Evolutionary conservation across 2,329 filamentous ascomycete species (phyloP), one percentile per base, ranked within the genome.

Genomic region (Whalleya microplaca): DNA sequence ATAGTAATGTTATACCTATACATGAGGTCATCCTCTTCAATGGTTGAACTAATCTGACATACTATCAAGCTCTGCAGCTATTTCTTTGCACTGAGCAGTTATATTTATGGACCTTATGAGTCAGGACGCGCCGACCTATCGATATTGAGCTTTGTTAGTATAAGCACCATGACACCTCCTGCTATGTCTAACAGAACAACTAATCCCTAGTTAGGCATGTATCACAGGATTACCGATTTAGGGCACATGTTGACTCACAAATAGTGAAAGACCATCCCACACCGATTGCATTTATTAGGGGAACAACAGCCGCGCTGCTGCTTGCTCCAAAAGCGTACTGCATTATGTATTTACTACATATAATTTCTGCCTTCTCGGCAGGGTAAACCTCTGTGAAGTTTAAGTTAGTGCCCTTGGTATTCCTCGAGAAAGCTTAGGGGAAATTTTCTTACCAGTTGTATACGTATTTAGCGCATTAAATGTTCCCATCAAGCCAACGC

Each of bases 311-410:
- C 8, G 65, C 68, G 37, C 51, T 71, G 8, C 64, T 57, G 4
- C 51, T 58, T 8, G 70, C 69, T 1, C 58, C 51, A 50, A 66
- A 70, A 4, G 58, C 53, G 47, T 71, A 72, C 59, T 72, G 70
- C 10, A 73, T 53, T n/a, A 69, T 44, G 41, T 72, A 73, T 53
- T 73, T 73, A 8, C 63, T 64, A 29, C 6, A 29, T 29, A 29
- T 29, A 12, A 29, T 12, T 8, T 69, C 66, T 10, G 16, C 53
- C 43, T 44, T 51, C 10, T 51, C 43, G 6, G 40, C 21, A 14
- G 48, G 49, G 3, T 20, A 46, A 2, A 59, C 56, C 43, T 56
- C 53, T 52, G 32, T 18, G 21, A 2, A 18, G 14, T 12, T 8
- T 29, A 6, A 12, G 27, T 29, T 12, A 29, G 21, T 41, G 40